Evolutionary conservation across 257 asterid genomes (phyloP), one percentile per base, ranked within the genome.

Genomic region (Sherardia arvensis): DNA sequence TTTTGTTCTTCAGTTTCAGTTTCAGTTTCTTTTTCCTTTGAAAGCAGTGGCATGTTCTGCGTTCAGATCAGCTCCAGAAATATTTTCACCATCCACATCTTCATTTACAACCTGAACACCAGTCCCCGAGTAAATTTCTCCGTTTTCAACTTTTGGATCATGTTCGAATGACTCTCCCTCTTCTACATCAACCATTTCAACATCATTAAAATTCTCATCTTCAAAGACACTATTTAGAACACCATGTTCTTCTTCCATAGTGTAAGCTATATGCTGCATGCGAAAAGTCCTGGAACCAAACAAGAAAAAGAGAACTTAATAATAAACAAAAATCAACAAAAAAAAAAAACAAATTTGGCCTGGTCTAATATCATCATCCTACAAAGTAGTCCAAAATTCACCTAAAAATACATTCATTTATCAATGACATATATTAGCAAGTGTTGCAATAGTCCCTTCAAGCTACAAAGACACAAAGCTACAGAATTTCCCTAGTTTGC

Each of bases 151-250:
- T 74, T 76, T 70, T 5, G 83, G 67, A 33, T 64, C 43, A 68
- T 69, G 78, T 58, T 81, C 89, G 20, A 80, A 68, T 20, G 89
- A 66, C 74, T 88, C 95, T 47, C 95, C 97, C 56, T 85, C 97
- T 73, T 91, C 96, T 65, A 78, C 79, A 73, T 89, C 98, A 76
- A 74, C 62, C 98, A 92, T 92, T 69, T 87, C 89, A 65, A 84
- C 82, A 81, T 77, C 86, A 23, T 76, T 90, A 23, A 70, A 14
- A 53, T 53, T 53, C 29, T 53, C 58, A 53, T 53, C 58, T 20
- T 53, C 58, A 53, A 53, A 21, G 11, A 49, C 56, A 53, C 17
- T 53, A 53, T 53, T 29, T 21, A 53, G 28, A 20, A 53, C 58
- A 21, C 58, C 22, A 0, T 22, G 58, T 22, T 22, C 58, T 53